Percentiles rank a stretch among this genome's conserved stretches.
Conservation (phyloP, 2,329 filamentous ascomycete genomes). For the Colletotrichum eremochloae region DNA sequence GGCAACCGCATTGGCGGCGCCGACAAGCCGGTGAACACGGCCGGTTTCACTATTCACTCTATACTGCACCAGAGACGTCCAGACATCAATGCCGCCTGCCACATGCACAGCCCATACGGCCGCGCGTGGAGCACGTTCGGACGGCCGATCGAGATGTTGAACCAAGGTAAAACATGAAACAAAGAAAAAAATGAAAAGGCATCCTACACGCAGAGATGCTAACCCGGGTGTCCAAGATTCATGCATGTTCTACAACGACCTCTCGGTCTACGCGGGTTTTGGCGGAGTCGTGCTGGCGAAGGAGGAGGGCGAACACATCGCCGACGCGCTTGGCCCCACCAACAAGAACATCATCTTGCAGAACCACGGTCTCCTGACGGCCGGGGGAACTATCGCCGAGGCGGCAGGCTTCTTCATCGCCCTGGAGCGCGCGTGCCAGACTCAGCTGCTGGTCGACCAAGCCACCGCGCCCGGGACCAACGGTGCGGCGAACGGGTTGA, state of each 20-base stretch:
- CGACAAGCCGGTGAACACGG: slow-evolving; percentile 73
- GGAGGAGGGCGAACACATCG: slow-evolving; percentile 74
- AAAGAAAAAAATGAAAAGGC: too few relatives aligned
- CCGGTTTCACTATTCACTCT: slow-evolving; percentile 77
- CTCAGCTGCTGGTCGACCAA: slow-evolving; percentile 76
- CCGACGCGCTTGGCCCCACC: slow-evolving; percentile 67
- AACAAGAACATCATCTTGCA: slow-evolving; percentile 73
- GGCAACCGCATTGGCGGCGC: slow-evolving; percentile 72
- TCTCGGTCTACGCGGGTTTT: slow-evolving; percentile 72
- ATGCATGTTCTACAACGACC: slow-evolving; percentile 71
- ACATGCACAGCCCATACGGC: slow-evolving; percentile 73
- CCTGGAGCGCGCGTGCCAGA: slow-evolving; percentile 75
- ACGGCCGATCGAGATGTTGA: slow-evolving; percentile 75
- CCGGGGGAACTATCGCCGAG: slow-evolving; percentile 77
- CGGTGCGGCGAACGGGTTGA: slow-evolving; percentile 45
- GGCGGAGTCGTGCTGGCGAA: slow-evolving; percentile 66
- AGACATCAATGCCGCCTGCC: slow-evolving; percentile 75
- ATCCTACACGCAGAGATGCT: background rate
- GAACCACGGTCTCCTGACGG: slow-evolving; percentile 79
- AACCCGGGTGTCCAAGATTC: slow-evolving; percentile 56
- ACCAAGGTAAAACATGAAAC: slow-evolving; percentile 53
- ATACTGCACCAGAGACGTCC: slow-evolving; percentile 74
- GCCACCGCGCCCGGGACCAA: slow-evolving; percentile 53
- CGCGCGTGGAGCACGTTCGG: slow-evolving; percentile 77
- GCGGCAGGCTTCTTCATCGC: slow-evolving; percentile 77